Base-by-base conservation (phyloP, 2,329 filamentous ascomycete genomes). In the Colletotrichum aenigma region DNA sequence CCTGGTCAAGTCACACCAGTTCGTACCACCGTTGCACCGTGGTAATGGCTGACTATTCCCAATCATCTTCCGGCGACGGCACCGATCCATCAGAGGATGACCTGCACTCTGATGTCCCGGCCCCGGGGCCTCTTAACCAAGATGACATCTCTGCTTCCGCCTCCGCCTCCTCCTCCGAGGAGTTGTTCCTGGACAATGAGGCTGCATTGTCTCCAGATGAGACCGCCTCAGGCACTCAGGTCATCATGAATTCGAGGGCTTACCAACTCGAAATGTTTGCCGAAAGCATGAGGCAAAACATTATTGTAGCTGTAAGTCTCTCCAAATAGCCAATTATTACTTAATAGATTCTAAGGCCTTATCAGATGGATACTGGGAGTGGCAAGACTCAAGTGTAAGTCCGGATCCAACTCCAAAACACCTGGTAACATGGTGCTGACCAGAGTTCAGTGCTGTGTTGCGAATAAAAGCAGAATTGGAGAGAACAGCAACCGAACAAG, bases 211-310 rank as follows among this genome's bases (percentile, higher is more conserved):
- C 64, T 60, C 24, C 32, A 71, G 60, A 38, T 21, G 71, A 75
- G 43, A 16, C 66, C 60, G 55, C 48, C 26, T 52, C 71, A 71
- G 60, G 60, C 71, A 76, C 30, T 13, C 70, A 78, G 9, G 75
- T 73, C 24, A 78, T 82, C 55, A 86, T 90, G 78, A 82, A 84
- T 72, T 82, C 89, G 21, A 86, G 94, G 62, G 90, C 89, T 2
- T 96, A 96, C 79, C 94, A 96, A 83, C 81, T 90, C 24, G 94
- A 96, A 84, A 96, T 96, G 94, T 87, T 94, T 69, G 89, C 93
- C 74, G 89, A 91, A 80, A 95, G 93, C 79, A 86, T 94, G 79
- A 88, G 89, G 76, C 86, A 88, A 62, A 96, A 96, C 81, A 90
- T 93, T 36, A 95, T 96, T 78, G 91, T 95, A 69, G 91, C 91